These are phyloP conservation scores for Grosmannia serpens DNA, from an alignment of 2,329 filamentous ascomycete genomes.

Conservation along the genomic window DNA sequence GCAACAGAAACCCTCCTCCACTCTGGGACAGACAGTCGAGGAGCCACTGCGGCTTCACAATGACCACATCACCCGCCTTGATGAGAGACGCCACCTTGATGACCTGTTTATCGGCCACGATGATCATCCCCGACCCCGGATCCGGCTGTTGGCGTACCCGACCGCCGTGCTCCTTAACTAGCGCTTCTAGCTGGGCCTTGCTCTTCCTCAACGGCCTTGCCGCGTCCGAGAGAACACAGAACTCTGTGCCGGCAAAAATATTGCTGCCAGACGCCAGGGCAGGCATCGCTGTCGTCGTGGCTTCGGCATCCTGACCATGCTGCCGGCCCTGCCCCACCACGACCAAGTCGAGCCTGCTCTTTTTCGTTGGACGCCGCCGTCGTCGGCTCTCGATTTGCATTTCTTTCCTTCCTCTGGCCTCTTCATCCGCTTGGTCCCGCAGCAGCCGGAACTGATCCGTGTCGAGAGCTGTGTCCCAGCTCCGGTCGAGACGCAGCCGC, in stretches of 20 bases:
- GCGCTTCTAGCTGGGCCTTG: constrained; percentile 66
- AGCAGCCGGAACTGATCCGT: constrained; percentile 66
- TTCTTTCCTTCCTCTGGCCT: constrained; percentile 56
- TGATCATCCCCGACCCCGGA: constrained; percentile 49
- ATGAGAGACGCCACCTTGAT: constrained; percentile 77
- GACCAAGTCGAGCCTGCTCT: constrained; percentile 55
- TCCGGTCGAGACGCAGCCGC: constrained; percentile 65
- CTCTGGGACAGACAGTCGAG: constrained; percentile 62
- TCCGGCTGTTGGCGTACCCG: constrained; percentile 63
- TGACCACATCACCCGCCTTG: constrained; percentile 55
- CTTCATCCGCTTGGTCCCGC: constrained; percentile 56
- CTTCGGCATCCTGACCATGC: constrained; percentile 16
- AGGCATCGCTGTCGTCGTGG: constrained; percentile 21
- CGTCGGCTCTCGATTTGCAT: constrained; percentile 65
- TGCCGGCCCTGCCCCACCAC: constrained; percentile 56
- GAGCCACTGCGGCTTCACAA: constrained; percentile 74
- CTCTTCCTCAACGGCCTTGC: constrained; percentile 56
- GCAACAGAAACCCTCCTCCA: constrained; percentile 49
- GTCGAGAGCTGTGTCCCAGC: constrained; percentile 71
- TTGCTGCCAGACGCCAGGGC: constrained; percentile 23
- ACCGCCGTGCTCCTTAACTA: constrained; percentile 78
- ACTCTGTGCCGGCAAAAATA: constrained; percentile 65
- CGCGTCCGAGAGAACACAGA: constrained; percentile 75
- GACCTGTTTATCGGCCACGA: constrained; percentile 67
- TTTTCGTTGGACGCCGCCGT: constrained; percentile 42